Conservation (phyloP, 192 early-diverging fungal genomes). For the Allomyces macrogynus region DNA sequence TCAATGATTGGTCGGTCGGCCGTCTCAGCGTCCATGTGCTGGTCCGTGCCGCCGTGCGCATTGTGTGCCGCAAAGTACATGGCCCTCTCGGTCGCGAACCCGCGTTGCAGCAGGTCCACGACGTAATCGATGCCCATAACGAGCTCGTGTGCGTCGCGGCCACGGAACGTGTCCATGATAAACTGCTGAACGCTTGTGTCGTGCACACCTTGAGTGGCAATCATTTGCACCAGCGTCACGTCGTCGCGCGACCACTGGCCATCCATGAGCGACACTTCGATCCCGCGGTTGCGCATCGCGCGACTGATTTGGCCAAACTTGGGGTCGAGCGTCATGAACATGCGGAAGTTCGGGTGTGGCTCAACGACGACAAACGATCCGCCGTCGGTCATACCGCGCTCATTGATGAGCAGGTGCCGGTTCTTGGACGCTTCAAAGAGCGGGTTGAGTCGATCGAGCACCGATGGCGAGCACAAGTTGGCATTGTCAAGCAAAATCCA, state of each 20-base stretch:
- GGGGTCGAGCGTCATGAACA: constrained; percentile 92
- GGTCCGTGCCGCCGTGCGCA: no score
- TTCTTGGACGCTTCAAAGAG: constrained; percentile 56
- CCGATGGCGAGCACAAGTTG: constrained; percentile 82
- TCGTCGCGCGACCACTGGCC: constrained; percentile 22
- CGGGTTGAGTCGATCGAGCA: constrained; percentile 86
- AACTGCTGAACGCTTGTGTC: not conserved
- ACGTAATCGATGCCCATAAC: not conserved
- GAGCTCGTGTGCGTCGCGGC: not conserved
- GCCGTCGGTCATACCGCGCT: constrained; percentile 68
- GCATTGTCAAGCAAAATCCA: constrained; percentile 94
- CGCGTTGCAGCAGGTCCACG: not conserved
- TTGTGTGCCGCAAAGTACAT: not conserved
- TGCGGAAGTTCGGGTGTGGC: constrained; percentile 76
- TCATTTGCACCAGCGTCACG: not conserved
- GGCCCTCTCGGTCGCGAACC: not conserved
- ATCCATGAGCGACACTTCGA: constrained; percentile 63
- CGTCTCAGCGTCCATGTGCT: no score
- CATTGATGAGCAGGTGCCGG: constrained; percentile 71
- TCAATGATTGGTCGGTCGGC: no score
- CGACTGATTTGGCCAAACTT: constrained; percentile 78
- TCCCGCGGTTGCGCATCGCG: constrained; percentile 93
- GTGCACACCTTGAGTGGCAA: not conserved
- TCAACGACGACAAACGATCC: constrained; percentile 46
- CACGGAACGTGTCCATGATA: not conserved